These are phyloP conservation scores for Colletotrichum filicis DNA, from an alignment of 2,329 filamentous ascomycete genomes.

Conservation along the genomic window DNA sequence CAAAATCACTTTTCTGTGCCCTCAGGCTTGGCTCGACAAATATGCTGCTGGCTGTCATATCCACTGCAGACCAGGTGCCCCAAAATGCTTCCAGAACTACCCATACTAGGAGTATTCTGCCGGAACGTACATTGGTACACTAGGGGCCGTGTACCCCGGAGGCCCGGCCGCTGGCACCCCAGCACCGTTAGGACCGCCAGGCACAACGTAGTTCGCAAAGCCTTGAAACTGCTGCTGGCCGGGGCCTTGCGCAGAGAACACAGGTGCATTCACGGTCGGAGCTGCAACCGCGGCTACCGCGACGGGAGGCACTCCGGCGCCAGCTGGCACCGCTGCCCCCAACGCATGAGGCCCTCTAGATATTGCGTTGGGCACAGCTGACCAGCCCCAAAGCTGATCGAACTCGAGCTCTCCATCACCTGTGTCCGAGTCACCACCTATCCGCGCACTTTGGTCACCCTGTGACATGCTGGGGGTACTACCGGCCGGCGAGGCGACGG, in stretches of 20 bases:
- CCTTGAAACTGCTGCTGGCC: constrained; percentile 7
- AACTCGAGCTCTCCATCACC: constrained; percentile 50
- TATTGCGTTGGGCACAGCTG: constrained; percentile 1
- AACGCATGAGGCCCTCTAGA: background rate
- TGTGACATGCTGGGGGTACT: constrained; percentile 34
- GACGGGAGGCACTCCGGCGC: background rate
- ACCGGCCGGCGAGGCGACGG: constrained; percentile 32
- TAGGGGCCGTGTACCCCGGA: constrained; percentile 12
- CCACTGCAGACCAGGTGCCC: background rate
- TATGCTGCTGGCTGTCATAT: background rate
- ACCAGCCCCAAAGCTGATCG: constrained; percentile 47
- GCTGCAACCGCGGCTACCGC: background rate
- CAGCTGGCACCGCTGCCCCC: background rate
- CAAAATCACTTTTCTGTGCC: background rate
- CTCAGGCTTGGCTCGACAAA: background rate
- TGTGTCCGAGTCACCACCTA: constrained; percentile 36
- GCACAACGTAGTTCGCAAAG: constrained; percentile 12
- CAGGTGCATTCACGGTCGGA: background rate
- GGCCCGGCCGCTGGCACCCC: background rate
- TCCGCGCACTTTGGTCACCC: constrained; percentile 25
- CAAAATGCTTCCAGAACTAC: background rate
- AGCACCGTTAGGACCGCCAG: constrained; percentile 10
- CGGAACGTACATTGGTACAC: constrained; percentile 27
- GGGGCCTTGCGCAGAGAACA: constrained; percentile 9
- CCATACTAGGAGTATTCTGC: constrained; percentile 25